These are phyloP conservation scores for Prototheca wickerhamii DNA, from an alignment of 163 green algal species.

Conservation along the genomic window DNA sequence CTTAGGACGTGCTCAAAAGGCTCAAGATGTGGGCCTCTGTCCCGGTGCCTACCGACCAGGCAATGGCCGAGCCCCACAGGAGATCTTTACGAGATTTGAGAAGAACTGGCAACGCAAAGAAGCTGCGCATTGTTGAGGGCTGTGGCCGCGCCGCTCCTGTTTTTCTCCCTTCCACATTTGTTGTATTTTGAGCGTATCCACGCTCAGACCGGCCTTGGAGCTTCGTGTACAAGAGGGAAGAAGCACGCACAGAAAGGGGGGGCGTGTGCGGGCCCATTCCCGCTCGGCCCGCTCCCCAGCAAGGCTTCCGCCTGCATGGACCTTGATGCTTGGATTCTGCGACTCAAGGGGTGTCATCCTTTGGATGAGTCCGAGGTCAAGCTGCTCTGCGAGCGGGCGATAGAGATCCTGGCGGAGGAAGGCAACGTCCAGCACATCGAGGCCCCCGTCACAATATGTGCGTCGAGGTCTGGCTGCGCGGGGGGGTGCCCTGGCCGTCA, in stretches of 20 bases:
- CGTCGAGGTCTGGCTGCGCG: conserved; percentile 2
- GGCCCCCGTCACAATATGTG: conserved; percentile 90
- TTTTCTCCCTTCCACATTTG: background rate
- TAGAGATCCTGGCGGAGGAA: conserved; percentile 98
- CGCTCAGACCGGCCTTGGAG: background rate
- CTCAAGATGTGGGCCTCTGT: too few species aligned
- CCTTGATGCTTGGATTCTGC: conserved; percentile 86
- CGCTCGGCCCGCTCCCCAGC: background rate
- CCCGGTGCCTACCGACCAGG: too few species aligned
- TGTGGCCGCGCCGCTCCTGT: background rate
- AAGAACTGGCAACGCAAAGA: too few species aligned
- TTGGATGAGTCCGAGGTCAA: conserved; percentile 80
- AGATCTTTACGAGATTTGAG: too few species aligned
- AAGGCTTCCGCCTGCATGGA: conserved; percentile 25
- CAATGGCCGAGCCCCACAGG: too few species aligned
- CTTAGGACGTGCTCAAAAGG: too few species aligned
- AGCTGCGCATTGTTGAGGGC: too few species aligned
- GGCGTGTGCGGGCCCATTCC: background rate
- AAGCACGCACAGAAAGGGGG: background rate
- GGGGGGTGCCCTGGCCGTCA: background rate
- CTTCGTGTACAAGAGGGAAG: background rate
- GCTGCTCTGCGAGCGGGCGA: conserved; percentile 84
- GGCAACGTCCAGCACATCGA: conserved; percentile 96
- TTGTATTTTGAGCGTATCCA: background rate
- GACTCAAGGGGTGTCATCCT: conserved; percentile 84